Conservation (phyloP, 73 alveolate species). For the Symbiodinium pilosum region DNA sequence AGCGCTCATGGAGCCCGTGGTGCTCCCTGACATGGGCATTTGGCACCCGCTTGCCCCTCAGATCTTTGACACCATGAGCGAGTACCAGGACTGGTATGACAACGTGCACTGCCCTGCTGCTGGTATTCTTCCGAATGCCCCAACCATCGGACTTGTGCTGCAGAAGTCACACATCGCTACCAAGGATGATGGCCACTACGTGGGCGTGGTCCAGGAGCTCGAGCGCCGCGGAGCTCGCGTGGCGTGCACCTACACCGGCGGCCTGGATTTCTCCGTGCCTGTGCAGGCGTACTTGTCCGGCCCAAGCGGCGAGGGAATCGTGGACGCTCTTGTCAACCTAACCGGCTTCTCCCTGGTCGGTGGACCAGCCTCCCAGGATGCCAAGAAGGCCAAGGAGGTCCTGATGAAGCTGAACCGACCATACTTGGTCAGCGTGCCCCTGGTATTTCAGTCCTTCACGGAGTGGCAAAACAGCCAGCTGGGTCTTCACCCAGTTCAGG, state of each 20-base stretch:
- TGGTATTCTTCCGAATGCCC: slow-evolving; percentile 71
- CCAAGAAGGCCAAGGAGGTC: slow-evolving; percentile 93
- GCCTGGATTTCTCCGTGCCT: slow-evolving; percentile 89
- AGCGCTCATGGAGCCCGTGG: slow-evolving; percentile 84
- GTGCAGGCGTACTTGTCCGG: slow-evolving; percentile 41
- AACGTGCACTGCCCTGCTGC: slow-evolving; percentile 94
- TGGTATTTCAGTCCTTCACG: slow-evolving; percentile 95
- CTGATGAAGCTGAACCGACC: slow-evolving; percentile 90
- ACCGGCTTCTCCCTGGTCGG: slow-evolving; percentile 94
- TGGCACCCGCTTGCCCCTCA: slow-evolving; percentile 94
- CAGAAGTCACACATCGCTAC: slow-evolving; percentile 95
- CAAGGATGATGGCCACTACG: slow-evolving; percentile 94
- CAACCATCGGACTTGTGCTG: slow-evolving; percentile 29
- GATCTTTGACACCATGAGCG: slow-evolving; percentile 81
- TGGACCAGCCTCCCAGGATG: slow-evolving; percentile 94
- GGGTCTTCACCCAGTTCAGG: slow-evolving; percentile 95
- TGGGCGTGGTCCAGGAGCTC: slow-evolving; percentile 90
- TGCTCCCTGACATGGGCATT: slow-evolving; percentile 92
- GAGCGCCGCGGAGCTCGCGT: slow-evolving; percentile 90
- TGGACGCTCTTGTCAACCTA: slow-evolving; percentile 91
- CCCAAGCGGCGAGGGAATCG: slow-evolving; percentile 27
- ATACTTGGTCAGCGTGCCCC: slow-evolving; percentile 91
- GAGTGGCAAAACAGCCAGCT: slow-evolving; percentile 95
- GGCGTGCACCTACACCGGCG: slow-evolving; percentile 89
- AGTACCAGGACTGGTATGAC: slow-evolving; percentile 84